phyloP scores from a whole-genome alignment of 148 eudicot genomes.

The Limonium bicolor region DNA sequence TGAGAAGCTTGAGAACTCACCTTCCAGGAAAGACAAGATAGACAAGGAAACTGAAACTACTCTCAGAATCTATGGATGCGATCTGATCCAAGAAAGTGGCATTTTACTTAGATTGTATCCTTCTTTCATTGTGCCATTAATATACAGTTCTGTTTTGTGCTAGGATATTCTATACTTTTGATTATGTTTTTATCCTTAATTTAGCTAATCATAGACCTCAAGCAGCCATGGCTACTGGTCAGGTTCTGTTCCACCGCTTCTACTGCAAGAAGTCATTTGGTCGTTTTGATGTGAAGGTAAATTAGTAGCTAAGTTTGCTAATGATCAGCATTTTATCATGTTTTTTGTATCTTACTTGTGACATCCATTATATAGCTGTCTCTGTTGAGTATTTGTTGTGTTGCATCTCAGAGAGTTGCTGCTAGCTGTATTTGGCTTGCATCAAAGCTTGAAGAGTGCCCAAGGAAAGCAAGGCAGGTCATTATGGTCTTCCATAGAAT shows the following conservation, averaged over 20 bases:
- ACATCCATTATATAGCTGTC: too few relatives aligned
- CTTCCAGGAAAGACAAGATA: slow-evolving; percentile 73
- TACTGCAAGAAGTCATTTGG: slow-evolving; percentile 90
- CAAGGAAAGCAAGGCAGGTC: slow-evolving; percentile 83
- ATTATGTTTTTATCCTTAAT: slow-evolving; percentile 1
- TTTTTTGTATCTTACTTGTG: too few relatives aligned
- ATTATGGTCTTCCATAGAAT: slow-evolving; percentile 80
- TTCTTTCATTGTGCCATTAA: too few relatives aligned
- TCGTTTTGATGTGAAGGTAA: slow-evolving; percentile 83
- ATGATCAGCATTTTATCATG: too few relatives aligned
- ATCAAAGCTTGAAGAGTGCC: slow-evolving; percentile 90
- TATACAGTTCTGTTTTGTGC: too few relatives aligned
- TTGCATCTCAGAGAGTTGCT: slow-evolving; percentile 78
- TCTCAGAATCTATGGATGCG: slow-evolving; percentile 75
- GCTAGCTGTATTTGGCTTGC: slow-evolving; percentile 98
- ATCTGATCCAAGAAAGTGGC: slow-evolving; percentile 88
- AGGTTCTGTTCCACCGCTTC: slow-evolving; percentile 87
- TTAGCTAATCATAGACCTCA: slow-evolving; percentile 44
- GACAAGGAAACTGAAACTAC: slow-evolving; percentile 70
- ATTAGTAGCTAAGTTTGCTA: too few relatives aligned
- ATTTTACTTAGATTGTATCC: slow-evolving; percentile 83
- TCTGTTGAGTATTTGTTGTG: too few relatives aligned
- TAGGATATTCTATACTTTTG: too few relatives aligned
- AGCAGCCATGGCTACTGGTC: slow-evolving; percentile 95
- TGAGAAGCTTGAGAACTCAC: slow-evolving; percentile 63